Base-by-base conservation (phyloP, 441 rosid genomes). In the Eruca vesicaria region DNA sequence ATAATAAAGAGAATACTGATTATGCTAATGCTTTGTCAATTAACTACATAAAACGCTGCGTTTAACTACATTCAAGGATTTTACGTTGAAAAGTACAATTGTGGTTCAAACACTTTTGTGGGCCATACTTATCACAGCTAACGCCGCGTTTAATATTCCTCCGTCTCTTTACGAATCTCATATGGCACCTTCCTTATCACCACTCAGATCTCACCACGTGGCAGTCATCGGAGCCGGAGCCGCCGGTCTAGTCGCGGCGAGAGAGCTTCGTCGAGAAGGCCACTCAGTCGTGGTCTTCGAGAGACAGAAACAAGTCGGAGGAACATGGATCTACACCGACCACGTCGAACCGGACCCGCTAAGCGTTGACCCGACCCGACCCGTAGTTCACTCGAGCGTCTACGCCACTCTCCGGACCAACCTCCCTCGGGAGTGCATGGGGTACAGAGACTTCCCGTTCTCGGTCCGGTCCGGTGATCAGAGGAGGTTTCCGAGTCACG, bases 181-280 rank as follows among this genome's bases (percentile, higher is more conserved):
- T 31, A 64, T 71, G 75, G 14, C 72, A 64, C 76, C 76, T 38
- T 52, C 78, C 23, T 21, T 73, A 67, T 35, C 72, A 59, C 71
- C 74, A 19, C 6, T 28, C 6, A 65, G 3, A 43, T 73, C 71
- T 0, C 70, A 19, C 57, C 77, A 63, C 71, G 71, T 89, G 56
- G 96, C 94, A 0, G 90, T 92, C 2, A 83, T 92, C 21, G 94
- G 91, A 7, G 90, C 93, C 9, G 92, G 98, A 23, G 84, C 91
- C 5, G 85, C 98, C 26, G 98, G 96, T 19, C 79, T 92, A 35
- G 79, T 85, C 1, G 86, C 93, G 0, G 90, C 94, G 32, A 74
- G 84, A 0, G 96, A 90, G 79, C 89, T 64, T 43, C 76, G 76
- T 0, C 86, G 76, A 0, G 87, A 88, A 74, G 93, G 90, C 21